A percentile compares a stretch with the other conserved stretches of the same genome.
These are phyloP conservation scores for Clavispora phyllophila DNA, from an alignment of 805 yeast species.

Conservation along the genomic window DNA sequence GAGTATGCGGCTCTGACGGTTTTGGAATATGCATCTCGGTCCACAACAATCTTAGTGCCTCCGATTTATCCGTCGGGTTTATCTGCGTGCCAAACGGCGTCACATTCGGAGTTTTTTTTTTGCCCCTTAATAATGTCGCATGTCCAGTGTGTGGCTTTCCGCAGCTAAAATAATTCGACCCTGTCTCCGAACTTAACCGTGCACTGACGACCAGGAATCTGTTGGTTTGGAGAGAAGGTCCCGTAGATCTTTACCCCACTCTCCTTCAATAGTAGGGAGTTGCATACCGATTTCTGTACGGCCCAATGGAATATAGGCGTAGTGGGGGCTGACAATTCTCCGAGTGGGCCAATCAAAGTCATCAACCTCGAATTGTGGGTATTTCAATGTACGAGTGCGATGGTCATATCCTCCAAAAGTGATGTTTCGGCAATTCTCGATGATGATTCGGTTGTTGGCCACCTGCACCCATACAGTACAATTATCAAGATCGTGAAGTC, in stretches of 20 bases:
- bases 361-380: slow-evolving; percentile 6
- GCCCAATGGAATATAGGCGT: neutral
- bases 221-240: neutral
- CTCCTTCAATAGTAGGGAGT: neutral
- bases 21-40: neutral
- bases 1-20: neutral
- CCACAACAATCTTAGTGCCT: too few relatives aligned
- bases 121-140: too few relatives aligned
- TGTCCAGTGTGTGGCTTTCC: too few relatives aligned
- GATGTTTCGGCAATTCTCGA: slow-evolving; percentile 23
- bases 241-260: neutral
- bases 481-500: slow-evolving; percentile 10
- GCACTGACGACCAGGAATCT: too few relatives aligned
- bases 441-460: slow-evolving; percentile 20
- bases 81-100: too few relatives aligned
- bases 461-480: slow-evolving; percentile 16
- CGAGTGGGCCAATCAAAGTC: slow-evolving; percentile 14
- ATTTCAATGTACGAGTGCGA: neutral
- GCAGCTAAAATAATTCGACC: too few relatives aligned
- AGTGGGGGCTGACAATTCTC: neutral
- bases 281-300: neutral
- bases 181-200: too few relatives aligned
- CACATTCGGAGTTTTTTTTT: too few relatives aligned
- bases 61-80: too few relatives aligned
- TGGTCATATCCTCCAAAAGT: slow-evolving; percentile 3